Evolutionary conservation across 805 yeast genomes (phyloP), one percentile per base, ranked within the genome.

Genomic region (Saccharomycopsis fermentans): DNA sequence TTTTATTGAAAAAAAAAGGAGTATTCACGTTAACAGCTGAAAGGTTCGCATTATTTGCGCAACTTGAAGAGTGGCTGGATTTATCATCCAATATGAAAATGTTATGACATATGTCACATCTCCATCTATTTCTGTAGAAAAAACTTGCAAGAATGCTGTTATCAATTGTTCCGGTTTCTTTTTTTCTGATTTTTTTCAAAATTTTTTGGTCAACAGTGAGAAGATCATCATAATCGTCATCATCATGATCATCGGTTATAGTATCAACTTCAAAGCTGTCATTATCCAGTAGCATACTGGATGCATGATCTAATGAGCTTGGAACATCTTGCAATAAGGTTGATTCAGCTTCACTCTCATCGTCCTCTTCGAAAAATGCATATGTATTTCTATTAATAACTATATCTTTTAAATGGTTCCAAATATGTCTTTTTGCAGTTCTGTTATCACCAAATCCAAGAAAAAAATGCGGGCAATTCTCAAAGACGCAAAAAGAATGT

Each of bases 391-490:
- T 43, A 16, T 43, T 43, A 14, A 21, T 24, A 14, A 59, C 54
- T 5, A 54, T 9, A 8, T 59, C 58, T n/a, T 57, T 32, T 12
- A 55, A 39, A 48, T 59, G 62, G 19, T 34, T 53, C 56, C 54
- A 59, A 29, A 59, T 58, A 50, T 59, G 62, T 17, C 60, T 36
- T 9, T 40, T 54, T 2, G 60, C 59, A n/a, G 62, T 57, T 54
- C 62, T 54, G 24, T 29, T 27, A 50, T 59, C 62, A 12, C 58
- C 62, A 51, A 59, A 58, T 16, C 62, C 62, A 6, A 59, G 37
- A 37, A 17, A 26, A 52, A 27, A 59, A 43, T 47, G 55, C 6
- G 57, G 59, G 19, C 62, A 59, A 8, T 50, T 52, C 5, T 59
- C 52, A 35, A 58, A 57, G 47, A 61, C 55, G 48, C 62, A 59